Conservation (phyloP, 495 filamentous ascomycete species). For the Penicillium antarcticum region DNA sequence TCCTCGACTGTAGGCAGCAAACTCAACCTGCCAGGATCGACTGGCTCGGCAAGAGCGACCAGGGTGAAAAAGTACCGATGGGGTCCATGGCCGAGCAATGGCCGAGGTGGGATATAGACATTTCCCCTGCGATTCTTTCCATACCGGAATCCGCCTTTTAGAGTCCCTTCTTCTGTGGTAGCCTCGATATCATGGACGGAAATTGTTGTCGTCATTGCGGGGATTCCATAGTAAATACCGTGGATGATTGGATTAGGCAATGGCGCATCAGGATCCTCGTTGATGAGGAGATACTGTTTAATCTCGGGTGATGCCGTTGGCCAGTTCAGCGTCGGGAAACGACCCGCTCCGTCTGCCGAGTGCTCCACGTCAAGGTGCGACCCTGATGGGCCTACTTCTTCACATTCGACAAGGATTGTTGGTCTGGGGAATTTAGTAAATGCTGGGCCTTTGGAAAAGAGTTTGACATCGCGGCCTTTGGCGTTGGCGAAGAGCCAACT, state of each 20-base stretch:
- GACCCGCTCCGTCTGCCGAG: conserved; percentile 37
- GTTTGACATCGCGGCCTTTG: conserved; percentile 42
- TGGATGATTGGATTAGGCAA: conserved; percentile 44
- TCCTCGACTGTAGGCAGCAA: conserved; percentile 17
- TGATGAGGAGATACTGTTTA: conserved; percentile 46
- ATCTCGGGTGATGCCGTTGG: conserved; percentile 27
- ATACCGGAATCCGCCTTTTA: conserved; percentile 47
- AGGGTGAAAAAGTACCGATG: conserved; percentile 52
- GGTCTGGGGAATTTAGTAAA: conserved; percentile 38
- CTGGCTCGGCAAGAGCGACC: conserved; percentile 38
- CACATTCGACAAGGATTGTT: conserved; percentile 41
- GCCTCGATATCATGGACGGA: conserved; percentile 35
- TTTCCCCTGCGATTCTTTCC: conserved; percentile 35
- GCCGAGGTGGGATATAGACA: conserved; percentile 39
- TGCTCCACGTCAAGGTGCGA: conserved; percentile 38
- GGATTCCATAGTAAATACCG: conserved; percentile 45
- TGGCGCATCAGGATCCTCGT: conserved; percentile 51
- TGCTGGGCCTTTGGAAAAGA: conserved; percentile 42
- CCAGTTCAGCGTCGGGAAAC: conserved; percentile 46
- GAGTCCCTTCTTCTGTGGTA: conserved; percentile 9
- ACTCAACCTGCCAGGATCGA: conserved; percentile 31
- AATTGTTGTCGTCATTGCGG: conserved; percentile 31
- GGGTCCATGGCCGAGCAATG: conserved; percentile 42
- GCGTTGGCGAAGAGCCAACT: conserved; percentile 29
- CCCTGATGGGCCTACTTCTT: conserved; percentile 41